Conservation (phyloP, 495 filamentous ascomycete species). For the Aspergillus avenaceus region DNA sequence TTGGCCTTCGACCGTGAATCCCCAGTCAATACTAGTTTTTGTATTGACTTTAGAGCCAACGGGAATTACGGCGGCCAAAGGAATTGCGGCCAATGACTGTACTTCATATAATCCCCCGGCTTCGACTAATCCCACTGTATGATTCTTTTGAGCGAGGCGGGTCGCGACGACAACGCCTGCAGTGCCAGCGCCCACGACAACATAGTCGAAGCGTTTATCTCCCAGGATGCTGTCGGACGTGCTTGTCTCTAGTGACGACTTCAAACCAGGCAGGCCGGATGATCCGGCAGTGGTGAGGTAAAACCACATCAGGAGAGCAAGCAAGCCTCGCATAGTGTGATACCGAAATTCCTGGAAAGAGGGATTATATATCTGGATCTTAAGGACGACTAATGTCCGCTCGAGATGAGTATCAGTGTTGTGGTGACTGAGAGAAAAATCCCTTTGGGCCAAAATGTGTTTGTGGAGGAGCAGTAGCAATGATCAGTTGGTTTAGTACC, state of each 20-base stretch:
- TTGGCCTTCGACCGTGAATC: constrained; percentile 38
- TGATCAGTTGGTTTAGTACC: too few relatives aligned
- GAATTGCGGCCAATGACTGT: constrained; percentile 24
- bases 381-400: too few relatives aligned
- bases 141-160: constrained; percentile 36
- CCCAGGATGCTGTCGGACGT: background rate
- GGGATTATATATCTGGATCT: too few relatives aligned
- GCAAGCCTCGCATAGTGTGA: too few relatives aligned
- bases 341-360: too few relatives aligned
- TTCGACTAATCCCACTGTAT: constrained; percentile 49
- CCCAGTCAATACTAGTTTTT: constrained; percentile 46
- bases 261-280: background rate
- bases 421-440: too few relatives aligned
- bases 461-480: too few relatives aligned
- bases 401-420: too few relatives aligned
- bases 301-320: background rate
- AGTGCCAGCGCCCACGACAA: constrained; percentile 55
- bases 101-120: constrained; percentile 54
- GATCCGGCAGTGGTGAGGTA: background rate
- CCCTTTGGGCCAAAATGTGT: too few relatives aligned
- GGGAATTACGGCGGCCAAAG: constrained; percentile 29
- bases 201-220: constrained; percentile 39
- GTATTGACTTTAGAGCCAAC: constrained; percentile 3
- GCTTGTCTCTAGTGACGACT: too few relatives aligned
- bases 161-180: constrained; percentile 47